Base-by-base conservation (phyloP, 1,284 basidiomycete genomes). In the Cutaneotrichosporon sp. region DNA sequence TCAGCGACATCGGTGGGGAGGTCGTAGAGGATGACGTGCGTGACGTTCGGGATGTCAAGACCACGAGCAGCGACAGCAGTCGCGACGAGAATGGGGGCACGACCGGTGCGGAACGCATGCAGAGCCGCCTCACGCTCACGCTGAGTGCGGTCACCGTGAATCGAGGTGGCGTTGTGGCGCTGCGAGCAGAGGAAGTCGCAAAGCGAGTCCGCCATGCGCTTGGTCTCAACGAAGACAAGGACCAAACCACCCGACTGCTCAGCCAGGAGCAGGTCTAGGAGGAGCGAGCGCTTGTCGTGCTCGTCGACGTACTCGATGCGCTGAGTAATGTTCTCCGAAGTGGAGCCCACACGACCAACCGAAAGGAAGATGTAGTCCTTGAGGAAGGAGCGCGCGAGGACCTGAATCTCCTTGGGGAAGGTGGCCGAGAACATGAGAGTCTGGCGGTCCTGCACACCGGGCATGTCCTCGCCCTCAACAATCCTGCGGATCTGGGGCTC, bases 341-440 rank as follows among this genome's bases (percentile, higher is more conserved):
- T 99, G 58, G 91, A 95, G 67, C 97, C 97, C 65, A 99, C 97
- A 79, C 97, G 92, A 31, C 97, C 97, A 66, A 99, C 97, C 58
- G 92, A 96, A 56, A 99, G 87, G 88, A 99, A 99, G 79, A 99
- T 89, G 83, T 98, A 98, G 71, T 85, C 84, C 83, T 95, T 95
- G 76, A 95, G 84, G 86, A 97, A 98, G 81, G 95, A 91, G 78
- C 90, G 89, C 62, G 96, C 95, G 68, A 98, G 91, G 81, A 96
- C 87, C 82, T 99, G 97, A 72, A 99, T 99, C 81, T 99, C 97
- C 63, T 94, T 90, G 62, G 96, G 97, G 89, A 99, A 99, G 56
- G 97, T 99, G 56, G 97, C 97, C 68, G 91, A 94, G 85, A 99
- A 99, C 96, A 99, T 99, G 83, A 99, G 90, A 9, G 97, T 99